Evolutionary conservation across 73 alveolate species (phyloP).

Genomic region (Tetrahymena malaccensis): DNA sequence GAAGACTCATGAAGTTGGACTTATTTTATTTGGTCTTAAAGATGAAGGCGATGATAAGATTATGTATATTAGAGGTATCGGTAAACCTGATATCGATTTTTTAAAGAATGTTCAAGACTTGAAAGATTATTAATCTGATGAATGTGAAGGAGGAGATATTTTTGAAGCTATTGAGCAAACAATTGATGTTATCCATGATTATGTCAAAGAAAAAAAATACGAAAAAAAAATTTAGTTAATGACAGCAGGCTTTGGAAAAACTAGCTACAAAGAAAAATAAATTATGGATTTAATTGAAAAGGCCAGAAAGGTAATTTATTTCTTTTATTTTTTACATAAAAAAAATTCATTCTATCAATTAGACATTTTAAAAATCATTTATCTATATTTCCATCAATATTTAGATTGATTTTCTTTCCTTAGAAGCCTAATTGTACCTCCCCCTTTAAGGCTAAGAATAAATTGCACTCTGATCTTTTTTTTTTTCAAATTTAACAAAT

Average conservation of each 20-base stretch:
- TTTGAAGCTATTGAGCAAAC: constrained; percentile 86
- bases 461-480: neutral
- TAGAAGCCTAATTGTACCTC: neutral
- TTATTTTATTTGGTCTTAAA: constrained; percentile 66
- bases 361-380: too few species aligned
- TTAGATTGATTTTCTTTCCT: neutral
- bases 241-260: constrained; percentile 87
- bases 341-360: neutral
- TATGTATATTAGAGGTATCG: neutral
- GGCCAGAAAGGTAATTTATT: constrained; percentile 10
- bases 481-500: neutral
- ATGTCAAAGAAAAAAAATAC: constrained; percentile 67
- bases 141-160: constrained; percentile 77
- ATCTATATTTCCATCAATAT: too few species aligned
- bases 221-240: constrained; percentile 78
- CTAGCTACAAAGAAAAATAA: constrained; percentile 47
- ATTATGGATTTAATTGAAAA: constrained; percentile 16
- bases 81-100: constrained; percentile 23
- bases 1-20: constrained; percentile 58
- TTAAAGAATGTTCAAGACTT: constrained; percentile 52
- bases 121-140: constrained; percentile 42
- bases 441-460: neutral
- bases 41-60: constrained; percentile 39
- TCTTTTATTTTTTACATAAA: neutral
- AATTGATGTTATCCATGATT: constrained; percentile 65